Evolutionary conservation across 108 stramenopile genomes (phyloP).

Genomic region (Aurantiochytrium sp.): DNA sequence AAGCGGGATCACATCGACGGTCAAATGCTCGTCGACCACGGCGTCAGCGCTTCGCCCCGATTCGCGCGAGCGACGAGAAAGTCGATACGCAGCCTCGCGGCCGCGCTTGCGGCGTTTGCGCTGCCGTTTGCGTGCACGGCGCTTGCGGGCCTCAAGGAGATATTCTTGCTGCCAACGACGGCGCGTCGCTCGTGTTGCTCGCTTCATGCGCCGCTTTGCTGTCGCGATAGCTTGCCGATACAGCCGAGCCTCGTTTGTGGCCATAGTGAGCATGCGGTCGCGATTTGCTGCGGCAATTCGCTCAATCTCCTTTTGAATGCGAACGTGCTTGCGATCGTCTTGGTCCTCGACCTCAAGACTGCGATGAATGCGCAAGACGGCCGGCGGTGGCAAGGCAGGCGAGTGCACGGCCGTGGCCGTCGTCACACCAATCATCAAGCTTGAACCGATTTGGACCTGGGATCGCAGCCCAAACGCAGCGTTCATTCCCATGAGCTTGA

Average conservation of each 20-base stretch:
- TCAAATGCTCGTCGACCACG: background rate
- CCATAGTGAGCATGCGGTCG: background rate
- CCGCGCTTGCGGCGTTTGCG: background rate
- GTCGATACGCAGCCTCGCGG: background rate
- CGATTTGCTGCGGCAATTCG: slow-evolving; percentile 31
- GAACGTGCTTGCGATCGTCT: slow-evolving; percentile 68
- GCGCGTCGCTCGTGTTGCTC: background rate
- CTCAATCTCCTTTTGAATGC: slow-evolving; percentile 68
- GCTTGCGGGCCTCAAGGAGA: background rate
- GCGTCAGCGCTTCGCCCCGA: background rate
- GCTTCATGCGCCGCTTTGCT: background rate
- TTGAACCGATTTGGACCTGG: slow-evolving; percentile 71
- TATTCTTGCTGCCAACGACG: background rate
- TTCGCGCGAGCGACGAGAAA: background rate
- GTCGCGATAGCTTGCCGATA: background rate
- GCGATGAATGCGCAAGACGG: slow-evolving; percentile 66
- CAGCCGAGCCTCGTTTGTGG: background rate
- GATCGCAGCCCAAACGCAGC: slow-evolving; percentile 71
- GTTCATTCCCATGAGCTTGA: slow-evolving; percentile 83
- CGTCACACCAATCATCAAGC: slow-evolving; percentile 68
- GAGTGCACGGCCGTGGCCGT: slow-evolving; percentile 78
- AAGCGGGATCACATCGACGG: background rate
- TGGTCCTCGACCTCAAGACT: slow-evolving; percentile 70
- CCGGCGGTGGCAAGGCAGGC: slow-evolving; percentile 77
- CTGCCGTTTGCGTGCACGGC: background rate